Base-by-base conservation (phyloP, 148 eudicot genomes). In the Rhododendron mucronatum region DNA sequence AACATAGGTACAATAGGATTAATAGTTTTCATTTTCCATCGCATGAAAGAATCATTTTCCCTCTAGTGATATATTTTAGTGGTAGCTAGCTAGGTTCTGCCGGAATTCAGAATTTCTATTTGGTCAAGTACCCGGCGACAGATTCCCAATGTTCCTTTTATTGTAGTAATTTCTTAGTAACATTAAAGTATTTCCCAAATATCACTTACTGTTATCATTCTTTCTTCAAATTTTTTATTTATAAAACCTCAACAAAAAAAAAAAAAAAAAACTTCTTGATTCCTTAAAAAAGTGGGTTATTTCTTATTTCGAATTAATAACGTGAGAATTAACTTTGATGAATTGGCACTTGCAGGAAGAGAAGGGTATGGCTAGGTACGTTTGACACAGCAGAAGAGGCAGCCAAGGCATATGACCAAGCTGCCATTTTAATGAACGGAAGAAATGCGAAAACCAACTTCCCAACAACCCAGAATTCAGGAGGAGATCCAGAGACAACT, bases 371-470 rank as follows among this genome's bases (percentile, higher is more conserved):
- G 93, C 88, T 91, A 28, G 93, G 93, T 33, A 91, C 93, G n/a
- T 91, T 91, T 33, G 93, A 91, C 47, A 87, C 92, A 0, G 93
- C 93, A 47, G 92, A 91, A 87, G 93, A 91, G 87, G 93, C 93
- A 48, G 93, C 93, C 33, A 85, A 86, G 83, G 93, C 93, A 30
- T 91, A 91, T 35, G 93, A 91, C 75, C 90, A 91, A 88, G 93
- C 93, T 13, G 91, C 93, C 16, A 83, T 91, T 77, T 79, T 91
- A 55, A 91, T 91, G 93, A 91, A 90, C 47, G 93, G 93, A 26
- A 51, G 92, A 47, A 91, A 89, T 26, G 93, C 93, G 28, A 91
- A 91, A 86, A 91, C 93, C 5, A 91, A 91, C 78, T 90, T 91
- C 53, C 93, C 93, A 0, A 73, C 79, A 9, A 47, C 87, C 33